phyloP scores from a whole-genome alignment of 768 basidiomycete species.

The Kwoniella pini region DNA sequence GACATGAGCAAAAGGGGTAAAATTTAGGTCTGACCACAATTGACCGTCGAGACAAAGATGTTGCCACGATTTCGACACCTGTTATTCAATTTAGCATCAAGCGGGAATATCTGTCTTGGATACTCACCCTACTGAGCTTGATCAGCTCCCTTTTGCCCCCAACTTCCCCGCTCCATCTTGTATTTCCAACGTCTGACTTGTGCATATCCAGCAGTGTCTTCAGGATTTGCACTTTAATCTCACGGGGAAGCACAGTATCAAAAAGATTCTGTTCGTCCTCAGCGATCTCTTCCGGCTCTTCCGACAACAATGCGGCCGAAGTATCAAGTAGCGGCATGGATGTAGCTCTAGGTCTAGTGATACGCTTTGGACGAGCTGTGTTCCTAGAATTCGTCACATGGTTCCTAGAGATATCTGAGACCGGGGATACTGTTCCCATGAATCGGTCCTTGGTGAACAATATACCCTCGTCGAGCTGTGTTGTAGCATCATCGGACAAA shows the following conservation, averaged over 20 bases:
- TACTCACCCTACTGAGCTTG: slow-evolving; percentile 37
- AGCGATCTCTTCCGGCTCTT: not conserved
- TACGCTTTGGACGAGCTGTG: not conserved
- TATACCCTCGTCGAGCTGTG: not conserved
- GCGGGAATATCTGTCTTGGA: too few species aligned
- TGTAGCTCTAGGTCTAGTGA: not conserved
- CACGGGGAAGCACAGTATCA: slow-evolving; percentile 32
- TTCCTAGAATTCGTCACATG: too few species aligned
- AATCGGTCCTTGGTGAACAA: too few species aligned
- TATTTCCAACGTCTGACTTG: slow-evolving; percentile 1
- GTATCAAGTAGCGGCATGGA: slow-evolving; percentile 11
- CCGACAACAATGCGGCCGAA: not conserved
- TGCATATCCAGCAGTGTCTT: slow-evolving; percentile 14
- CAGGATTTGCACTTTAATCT: slow-evolving; percentile 35
- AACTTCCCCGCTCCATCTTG: slow-evolving; percentile 29
- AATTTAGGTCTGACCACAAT: slow-evolving; percentile 34
- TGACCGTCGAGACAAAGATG: slow-evolving; percentile 45
- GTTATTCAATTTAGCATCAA: slow-evolving; percentile 1
- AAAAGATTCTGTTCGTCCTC: slow-evolving; percentile 19
- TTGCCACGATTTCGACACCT: slow-evolving; percentile 43
- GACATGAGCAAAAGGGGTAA: slow-evolving; percentile 19
- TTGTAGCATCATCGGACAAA: not conserved
- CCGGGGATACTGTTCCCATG: too few species aligned
- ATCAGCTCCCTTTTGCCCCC: slow-evolving; percentile 37
- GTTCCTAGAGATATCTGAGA: too few species aligned